Percentiles rank a stretch among this genome's conserved stretches.
Evolutionary conservation across 192 early-diverging fungal genomes (phyloP).

Genomic region (Phycomyces nitens): DNA sequence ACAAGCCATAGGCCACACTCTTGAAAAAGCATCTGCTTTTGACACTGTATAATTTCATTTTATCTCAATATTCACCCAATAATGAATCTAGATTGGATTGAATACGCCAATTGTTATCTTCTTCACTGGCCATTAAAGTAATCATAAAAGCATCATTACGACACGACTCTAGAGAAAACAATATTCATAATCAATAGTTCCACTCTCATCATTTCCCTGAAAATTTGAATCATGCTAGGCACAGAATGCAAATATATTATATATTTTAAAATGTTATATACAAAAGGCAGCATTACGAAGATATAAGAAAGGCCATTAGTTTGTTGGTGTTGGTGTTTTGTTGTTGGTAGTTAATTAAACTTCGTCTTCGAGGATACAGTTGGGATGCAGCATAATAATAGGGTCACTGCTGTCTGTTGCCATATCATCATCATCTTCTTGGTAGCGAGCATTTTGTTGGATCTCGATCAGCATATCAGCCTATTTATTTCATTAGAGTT

Average conservation of each 20-base stretch:
- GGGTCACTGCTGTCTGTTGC: constrained; percentile 11
- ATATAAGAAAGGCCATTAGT: neutral
- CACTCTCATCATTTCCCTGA: no score
- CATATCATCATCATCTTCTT: constrained; percentile 11
- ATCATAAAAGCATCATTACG: no score
- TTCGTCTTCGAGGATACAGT: constrained; percentile 20
- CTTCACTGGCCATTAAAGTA: no score
- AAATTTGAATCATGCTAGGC: neutral
- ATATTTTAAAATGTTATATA: constrained; percentile 1
- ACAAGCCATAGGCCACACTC: constrained; percentile 10
- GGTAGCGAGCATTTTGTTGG: constrained; percentile 14
- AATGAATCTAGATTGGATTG: no score
- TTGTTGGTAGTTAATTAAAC: neutral
- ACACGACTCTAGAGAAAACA: no score
- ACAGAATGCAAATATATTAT: neutral
- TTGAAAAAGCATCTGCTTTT: neutral
- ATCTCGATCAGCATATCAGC: constrained; percentile 27
- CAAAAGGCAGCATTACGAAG: neutral
- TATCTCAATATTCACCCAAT: no score
- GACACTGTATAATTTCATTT: no score
- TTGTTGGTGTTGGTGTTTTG: neutral
- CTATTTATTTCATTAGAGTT: no score
- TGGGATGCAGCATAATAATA: constrained; percentile 32
- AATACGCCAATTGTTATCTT: no score
- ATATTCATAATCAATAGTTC: no score